Evolutionary conservation across 768 basidiomycete genomes (phyloP).

Genomic region (Trametes elegans): DNA sequence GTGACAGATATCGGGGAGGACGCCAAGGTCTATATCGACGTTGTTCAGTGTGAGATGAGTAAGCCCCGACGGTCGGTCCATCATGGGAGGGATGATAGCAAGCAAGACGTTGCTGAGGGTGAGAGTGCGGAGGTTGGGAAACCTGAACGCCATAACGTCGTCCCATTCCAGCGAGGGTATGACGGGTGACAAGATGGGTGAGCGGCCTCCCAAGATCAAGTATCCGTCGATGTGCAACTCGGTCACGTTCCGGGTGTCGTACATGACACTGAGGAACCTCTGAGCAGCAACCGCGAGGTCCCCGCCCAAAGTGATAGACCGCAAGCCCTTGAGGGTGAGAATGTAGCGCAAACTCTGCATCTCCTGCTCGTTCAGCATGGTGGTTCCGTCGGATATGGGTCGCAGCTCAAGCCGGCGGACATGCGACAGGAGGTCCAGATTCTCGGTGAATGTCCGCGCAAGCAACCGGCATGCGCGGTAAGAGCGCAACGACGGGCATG

Average conservation of each 20-base stretch:
- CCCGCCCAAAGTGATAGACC: constrained; percentile 46
- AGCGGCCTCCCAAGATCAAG: constrained; percentile 25
- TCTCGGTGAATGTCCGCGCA: constrained; percentile 40
- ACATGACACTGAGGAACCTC: constrained; percentile 43
- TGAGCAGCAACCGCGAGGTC: constrained; percentile 46
- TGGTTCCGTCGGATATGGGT: constrained; percentile 26
- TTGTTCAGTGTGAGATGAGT: constrained; percentile 42
- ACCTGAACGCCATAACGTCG: constrained; percentile 45
- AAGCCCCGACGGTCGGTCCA: constrained; percentile 36
- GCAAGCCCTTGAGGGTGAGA: constrained; percentile 41
- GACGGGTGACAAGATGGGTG: constrained; percentile 4
- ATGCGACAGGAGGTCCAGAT: constrained; percentile 35
- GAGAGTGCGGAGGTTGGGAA: constrained; percentile 43
- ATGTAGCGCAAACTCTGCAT: constrained; percentile 41
- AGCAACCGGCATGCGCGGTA: constrained; percentile 42
- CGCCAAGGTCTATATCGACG: constrained; percentile 41
- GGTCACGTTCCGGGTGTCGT: constrained; percentile 39
- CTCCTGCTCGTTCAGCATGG: constrained; percentile 28
- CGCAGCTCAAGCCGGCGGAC: constrained; percentile 43
- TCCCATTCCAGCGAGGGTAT: constrained; percentile 53
- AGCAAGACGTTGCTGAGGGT: constrained; percentile 44
- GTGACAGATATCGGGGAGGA: constrained; percentile 38
- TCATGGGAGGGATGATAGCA: constrained; percentile 37
- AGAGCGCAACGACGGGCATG: constrained; percentile 39
- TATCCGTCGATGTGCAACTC: constrained; percentile 49